Percentiles rank a stretch among this genome's conserved stretches.
Evolutionary conservation across 768 basidiomycete genomes (phyloP).

Genomic region (Serendipita vermifera): DNA sequence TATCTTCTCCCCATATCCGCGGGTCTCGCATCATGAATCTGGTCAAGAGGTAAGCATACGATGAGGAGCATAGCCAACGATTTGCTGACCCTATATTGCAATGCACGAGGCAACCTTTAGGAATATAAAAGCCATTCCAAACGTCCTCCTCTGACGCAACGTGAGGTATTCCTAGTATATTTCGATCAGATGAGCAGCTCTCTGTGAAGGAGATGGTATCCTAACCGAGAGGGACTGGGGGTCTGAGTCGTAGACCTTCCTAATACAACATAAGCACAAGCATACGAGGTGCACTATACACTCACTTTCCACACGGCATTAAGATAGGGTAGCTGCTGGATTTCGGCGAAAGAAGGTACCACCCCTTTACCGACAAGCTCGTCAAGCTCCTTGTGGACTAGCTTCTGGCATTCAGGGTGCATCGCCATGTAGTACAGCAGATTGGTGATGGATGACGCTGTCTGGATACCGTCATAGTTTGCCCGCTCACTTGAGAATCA

Average conservation of each 20-base stretch:
- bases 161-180: not conserved
- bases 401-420: constrained; percentile 14
- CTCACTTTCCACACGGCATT: constrained; percentile 1
- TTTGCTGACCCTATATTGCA: not conserved
- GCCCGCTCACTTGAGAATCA: too few relatives aligned
- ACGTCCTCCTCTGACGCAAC: not conserved
- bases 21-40: not conserved
- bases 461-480: not conserved
- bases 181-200: not conserved
- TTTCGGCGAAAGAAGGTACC: not conserved
- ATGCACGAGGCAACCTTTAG: not conserved
- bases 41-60: not conserved
- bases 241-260: not conserved
- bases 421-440: constrained; percentile 17
- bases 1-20: not conserved
- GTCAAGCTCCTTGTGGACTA: constrained; percentile 12
- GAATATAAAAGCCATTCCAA: not conserved
- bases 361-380: not conserved
- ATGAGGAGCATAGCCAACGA: not conserved
- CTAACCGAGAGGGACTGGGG: not conserved
- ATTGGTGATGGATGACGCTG: not conserved
- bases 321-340: not conserved
- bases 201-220: not conserved
- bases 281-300: too few relatives aligned
- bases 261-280: too few relatives aligned